Conservation (phyloP, 495 filamentous ascomycete genomes). For the Xylaria flabelliformis region DNA sequence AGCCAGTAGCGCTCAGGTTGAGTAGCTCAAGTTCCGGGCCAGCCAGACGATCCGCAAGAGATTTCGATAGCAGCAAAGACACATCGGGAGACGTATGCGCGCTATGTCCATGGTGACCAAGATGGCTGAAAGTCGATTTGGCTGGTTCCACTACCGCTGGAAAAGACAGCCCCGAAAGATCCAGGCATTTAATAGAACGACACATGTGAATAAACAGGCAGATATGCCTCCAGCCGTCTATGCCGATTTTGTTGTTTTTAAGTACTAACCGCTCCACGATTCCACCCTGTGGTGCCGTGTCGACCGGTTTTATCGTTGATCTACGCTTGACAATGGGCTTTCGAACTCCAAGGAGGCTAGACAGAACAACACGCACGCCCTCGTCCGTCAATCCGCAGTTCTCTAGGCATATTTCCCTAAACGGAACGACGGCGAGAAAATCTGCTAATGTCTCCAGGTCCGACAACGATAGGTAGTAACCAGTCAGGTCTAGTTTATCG, state of each 20-base stretch:
- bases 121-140: slow-evolving; percentile 31
- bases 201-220: slow-evolving; percentile 90
- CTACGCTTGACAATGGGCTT: slow-evolving; percentile 54
- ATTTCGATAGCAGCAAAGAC: slow-evolving; percentile 67
- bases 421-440: slow-evolving; percentile 91
- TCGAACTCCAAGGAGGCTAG: slow-evolving; percentile 83
- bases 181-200: slow-evolving; percentile 81
- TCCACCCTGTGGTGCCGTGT: slow-evolving; percentile 59
- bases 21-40: slow-evolving; percentile 82
- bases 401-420: slow-evolving; percentile 83
- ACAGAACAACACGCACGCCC: slow-evolving; percentile 82
- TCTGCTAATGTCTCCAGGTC: slow-evolving; percentile 89
- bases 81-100: slow-evolving; percentile 37
- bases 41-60: slow-evolving; percentile 75
- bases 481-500: slow-evolving; percentile 79
- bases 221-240: slow-evolving; percentile 91
- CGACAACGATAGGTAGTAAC: slow-evolving; percentile 79
- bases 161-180: slow-evolving; percentile 85
- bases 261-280: slow-evolving; percentile 85
- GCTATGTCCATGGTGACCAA: slow-evolving; percentile 29
- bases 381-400: slow-evolving; percentile 87
- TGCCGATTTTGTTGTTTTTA: slow-evolving; percentile 82
- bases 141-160: slow-evolving; percentile 54
- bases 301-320: slow-evolving; percentile 38
- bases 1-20: slow-evolving; percentile 78